A percentile compares a stretch with the other conserved stretches of the same genome.
Conservation (phyloP, 345 rosid genomes). For the Salix viminalis region DNA sequence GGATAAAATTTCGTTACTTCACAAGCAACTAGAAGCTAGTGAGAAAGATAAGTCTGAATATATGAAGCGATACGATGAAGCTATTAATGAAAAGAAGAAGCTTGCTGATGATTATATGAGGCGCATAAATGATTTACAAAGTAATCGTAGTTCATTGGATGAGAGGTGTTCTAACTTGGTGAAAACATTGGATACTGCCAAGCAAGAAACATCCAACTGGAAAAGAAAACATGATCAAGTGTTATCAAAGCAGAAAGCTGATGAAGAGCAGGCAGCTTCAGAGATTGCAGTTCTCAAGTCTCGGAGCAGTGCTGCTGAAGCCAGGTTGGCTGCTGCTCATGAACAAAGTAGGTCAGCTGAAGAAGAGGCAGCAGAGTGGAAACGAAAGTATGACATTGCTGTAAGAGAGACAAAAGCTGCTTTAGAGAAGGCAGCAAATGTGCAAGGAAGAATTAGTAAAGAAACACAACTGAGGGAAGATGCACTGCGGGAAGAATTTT, state of each 20-base stretch:
- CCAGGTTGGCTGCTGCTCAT: slow-evolving; percentile 90
- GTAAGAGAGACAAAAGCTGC: slow-evolving; percentile 88
- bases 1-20: slow-evolving; percentile 70
- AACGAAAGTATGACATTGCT: slow-evolving; percentile 80
- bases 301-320: slow-evolving; percentile 85
- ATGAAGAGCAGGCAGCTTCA: slow-evolving; percentile 62
- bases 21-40: slow-evolving; percentile 81
- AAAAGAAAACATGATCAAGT: slow-evolving; percentile 66
- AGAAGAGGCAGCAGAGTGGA: slow-evolving; percentile 94
- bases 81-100: slow-evolving; percentile 86
- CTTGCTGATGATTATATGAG: slow-evolving; percentile 72
- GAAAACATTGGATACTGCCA: slow-evolving; percentile 66
- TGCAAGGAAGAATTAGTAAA: slow-evolving; percentile 74
- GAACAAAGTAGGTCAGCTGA: slow-evolving; percentile 84
- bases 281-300: slow-evolving; percentile 79
- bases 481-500: slow-evolving; percentile 70
- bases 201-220: slow-evolving; percentile 72
- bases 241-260: slow-evolving; percentile 68
- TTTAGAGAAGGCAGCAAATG: slow-evolving; percentile 82
- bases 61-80: slow-evolving; percentile 87
- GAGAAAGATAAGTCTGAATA: slow-evolving; percentile 78
- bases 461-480: slow-evolving; percentile 85
- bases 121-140: slow-evolving; percentile 72
- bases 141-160: slow-evolving; percentile 66
- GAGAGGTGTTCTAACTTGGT: slow-evolving; percentile 74